Conservation (phyloP, 345 rosid species). For the Jatropha curcas region DNA sequence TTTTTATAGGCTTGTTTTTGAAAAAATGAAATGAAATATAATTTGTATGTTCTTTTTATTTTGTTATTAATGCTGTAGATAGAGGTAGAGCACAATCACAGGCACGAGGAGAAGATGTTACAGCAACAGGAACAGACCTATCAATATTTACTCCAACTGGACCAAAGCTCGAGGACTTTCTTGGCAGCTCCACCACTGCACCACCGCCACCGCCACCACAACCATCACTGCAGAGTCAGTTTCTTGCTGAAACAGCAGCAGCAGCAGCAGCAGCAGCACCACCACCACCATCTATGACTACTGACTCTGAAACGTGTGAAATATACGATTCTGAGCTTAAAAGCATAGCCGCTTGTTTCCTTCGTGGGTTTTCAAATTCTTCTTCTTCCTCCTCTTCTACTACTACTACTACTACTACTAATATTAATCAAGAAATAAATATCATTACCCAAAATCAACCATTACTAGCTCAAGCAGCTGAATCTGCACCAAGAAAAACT, state of each 20-base stretch:
- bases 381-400: no score
- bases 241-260: conserved; percentile 28
- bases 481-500: conserved; percentile 48
- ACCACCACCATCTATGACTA: conserved; percentile 32
- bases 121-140: conserved; percentile 39
- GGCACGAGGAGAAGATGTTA: conserved; percentile 28
- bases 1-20: no score
- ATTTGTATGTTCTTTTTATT: neutral
- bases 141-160: conserved; percentile 49
- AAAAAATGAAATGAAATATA: no score
- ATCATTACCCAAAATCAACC: conserved; percentile 22
- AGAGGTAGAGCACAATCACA: no score
- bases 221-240: conserved; percentile 27
- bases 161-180: conserved; percentile 76
- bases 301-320: conserved; percentile 22
- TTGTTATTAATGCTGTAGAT: conserved; percentile 18
- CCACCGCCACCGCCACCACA: conserved; percentile 20
- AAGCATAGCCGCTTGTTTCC: conserved; percentile 73
- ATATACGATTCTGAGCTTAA: conserved; percentile 74
- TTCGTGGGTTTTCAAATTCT: conserved; percentile 58
- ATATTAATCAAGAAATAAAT: conserved; percentile 24
- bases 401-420: conserved; percentile 21
- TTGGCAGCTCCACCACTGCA: conserved; percentile 43
- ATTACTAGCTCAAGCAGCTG: conserved; percentile 20
- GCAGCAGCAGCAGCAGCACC: conserved; percentile 24